Conservation (phyloP, 148 eudicot species). For the Dianthus caryophyllus region DNA sequence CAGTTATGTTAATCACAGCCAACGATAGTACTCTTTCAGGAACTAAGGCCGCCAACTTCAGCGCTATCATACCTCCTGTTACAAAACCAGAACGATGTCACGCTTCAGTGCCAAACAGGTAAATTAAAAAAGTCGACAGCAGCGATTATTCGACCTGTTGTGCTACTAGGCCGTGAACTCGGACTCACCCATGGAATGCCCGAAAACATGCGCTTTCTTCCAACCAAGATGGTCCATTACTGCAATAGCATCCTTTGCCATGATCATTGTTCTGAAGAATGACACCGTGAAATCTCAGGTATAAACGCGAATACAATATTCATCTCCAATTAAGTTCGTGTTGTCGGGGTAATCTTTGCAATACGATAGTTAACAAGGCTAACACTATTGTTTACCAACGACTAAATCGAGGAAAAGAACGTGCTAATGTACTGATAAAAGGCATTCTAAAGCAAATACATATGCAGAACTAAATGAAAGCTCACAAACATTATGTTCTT, state of each 20-base stretch:
- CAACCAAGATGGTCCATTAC: conserved; percentile 94
- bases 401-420: no score
- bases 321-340: no score
- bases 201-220: conserved; percentile 86
- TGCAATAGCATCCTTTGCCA: conserved; percentile 94
- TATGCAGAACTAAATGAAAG: no score
- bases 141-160: no score
- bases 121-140: neutral
- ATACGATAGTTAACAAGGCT: no score
- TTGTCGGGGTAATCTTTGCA: no score
- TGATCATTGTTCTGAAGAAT: conserved; percentile 66
- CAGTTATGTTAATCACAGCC: conserved; percentile 85
- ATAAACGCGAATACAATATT: no score
- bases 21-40: conserved; percentile 76
- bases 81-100: conserved; percentile 10
- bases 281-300: neutral
- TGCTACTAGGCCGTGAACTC: conserved; percentile 23
- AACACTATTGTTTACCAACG: no score
- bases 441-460: no score
- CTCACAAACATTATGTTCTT: no score
- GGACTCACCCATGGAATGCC: conserved; percentile 97
- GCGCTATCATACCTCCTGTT: conserved; percentile 95
- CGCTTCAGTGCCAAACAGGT: neutral
- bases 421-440: no score
- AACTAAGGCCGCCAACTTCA: conserved; percentile 77